A percentile compares a stretch with the other conserved stretches of the same genome.
phyloP scores from a whole-genome alignment of 2,329 filamentous ascomycete species.

The Beauveria scarabaeidicola region DNA sequence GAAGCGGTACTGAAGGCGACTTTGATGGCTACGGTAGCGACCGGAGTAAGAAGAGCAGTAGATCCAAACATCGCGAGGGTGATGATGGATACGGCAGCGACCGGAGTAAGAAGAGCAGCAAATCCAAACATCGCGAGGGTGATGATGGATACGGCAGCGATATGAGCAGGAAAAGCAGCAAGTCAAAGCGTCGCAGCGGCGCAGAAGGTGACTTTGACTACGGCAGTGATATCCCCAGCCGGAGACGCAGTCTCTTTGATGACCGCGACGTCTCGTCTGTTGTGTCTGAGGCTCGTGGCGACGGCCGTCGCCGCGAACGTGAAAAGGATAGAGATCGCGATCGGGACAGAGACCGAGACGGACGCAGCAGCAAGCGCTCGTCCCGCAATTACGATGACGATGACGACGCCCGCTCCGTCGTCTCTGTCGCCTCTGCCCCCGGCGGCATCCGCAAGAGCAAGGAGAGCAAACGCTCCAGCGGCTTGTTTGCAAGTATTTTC shows the following conservation, averaged over 20 bases:
- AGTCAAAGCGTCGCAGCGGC: slow-evolving; percentile 29
- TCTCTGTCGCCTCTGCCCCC: slow-evolving; percentile 33
- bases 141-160: slow-evolving; percentile 27
- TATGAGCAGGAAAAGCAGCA: slow-evolving; percentile 32
- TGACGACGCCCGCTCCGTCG: slow-evolving; percentile 38
- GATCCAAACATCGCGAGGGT: slow-evolving; percentile 30
- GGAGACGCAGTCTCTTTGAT: slow-evolving; percentile 30
- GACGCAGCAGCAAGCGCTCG: slow-evolving; percentile 16
- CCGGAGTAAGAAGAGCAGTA: slow-evolving; percentile 25
- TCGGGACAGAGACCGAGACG: slow-evolving; percentile 5
- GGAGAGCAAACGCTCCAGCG: slow-evolving; percentile 30
- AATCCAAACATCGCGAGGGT: slow-evolving; percentile 30
- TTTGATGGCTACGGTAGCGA: slow-evolving; percentile 26
- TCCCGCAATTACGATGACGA: slow-evolving; percentile 33
- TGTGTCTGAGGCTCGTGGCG: slow-evolving; percentile 35
- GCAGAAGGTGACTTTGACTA: slow-evolving; percentile 27
- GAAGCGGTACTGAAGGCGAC: slow-evolving; percentile 27
- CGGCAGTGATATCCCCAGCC: slow-evolving; percentile 31
- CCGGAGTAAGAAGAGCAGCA: slow-evolving; percentile 32
- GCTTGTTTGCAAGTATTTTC: slow-evolving; percentile 42
- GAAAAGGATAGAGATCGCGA: slow-evolving; percentile 17
- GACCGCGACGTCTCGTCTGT: slow-evolving; percentile 42
- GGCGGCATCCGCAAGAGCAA: slow-evolving; percentile 28
- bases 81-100: slow-evolving; percentile 27
- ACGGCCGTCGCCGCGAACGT: slow-evolving; percentile 26